phyloP scores from a whole-genome alignment of 306 rosid genomes.

The Morella rubra region DNA sequence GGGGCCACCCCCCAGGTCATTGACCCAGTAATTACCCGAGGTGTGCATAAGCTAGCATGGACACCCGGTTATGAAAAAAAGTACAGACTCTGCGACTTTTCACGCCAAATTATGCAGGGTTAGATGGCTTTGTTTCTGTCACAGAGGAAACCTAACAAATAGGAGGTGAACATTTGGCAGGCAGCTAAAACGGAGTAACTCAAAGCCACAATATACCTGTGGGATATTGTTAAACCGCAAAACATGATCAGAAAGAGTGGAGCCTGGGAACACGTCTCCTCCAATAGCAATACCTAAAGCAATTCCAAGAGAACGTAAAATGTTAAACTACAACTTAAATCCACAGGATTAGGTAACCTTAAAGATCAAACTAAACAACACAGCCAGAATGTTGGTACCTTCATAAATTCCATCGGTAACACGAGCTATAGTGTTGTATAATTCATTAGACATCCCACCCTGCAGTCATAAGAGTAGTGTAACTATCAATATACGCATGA shows the following conservation, averaged over 20 bases:
- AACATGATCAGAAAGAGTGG: constrained; percentile 97
- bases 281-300: constrained; percentile 91
- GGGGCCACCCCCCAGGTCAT: no score
- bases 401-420: constrained; percentile 96
- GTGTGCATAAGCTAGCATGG: no score
- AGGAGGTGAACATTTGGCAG: constrained; percentile 11
- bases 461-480: constrained; percentile 38
- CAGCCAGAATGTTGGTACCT: constrained; percentile 46
- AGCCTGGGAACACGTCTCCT: constrained; percentile 99
- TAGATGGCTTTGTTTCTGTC: neutral
- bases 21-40: no score
- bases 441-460: constrained; percentile 99
- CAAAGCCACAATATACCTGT: constrained; percentile 52
- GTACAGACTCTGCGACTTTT: neutral
- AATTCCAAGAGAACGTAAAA: constrained; percentile 25
- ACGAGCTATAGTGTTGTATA: constrained; percentile 87
- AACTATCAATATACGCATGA: constrained; percentile 9
- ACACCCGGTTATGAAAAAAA: no score
- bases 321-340: constrained; percentile 25
- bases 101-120: neutral
- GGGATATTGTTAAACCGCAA: constrained; percentile 98
- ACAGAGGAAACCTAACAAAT: neutral
- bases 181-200: constrained; percentile 18
- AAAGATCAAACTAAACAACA: constrained; percentile 25
- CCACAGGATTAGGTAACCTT: constrained; percentile 10